Conservation (phyloP, 805 yeast species). For the Kodamaea kaohsiungensis region DNA sequence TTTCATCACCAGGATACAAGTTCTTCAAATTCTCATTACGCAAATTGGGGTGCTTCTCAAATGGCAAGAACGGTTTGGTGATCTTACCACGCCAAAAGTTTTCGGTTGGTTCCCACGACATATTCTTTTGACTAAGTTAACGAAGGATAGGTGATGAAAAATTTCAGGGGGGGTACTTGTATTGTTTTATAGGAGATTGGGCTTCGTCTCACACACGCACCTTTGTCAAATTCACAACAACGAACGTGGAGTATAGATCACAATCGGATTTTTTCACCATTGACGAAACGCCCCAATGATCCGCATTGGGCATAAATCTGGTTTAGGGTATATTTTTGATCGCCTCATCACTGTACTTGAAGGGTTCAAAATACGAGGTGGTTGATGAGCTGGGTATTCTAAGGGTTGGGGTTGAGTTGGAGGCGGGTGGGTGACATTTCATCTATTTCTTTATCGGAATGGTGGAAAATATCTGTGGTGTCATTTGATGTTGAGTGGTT, state of each 20-base stretch:
- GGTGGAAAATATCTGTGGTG: neutral
- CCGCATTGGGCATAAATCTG: neutral
- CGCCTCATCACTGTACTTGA: neutral
- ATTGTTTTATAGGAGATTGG: neutral
- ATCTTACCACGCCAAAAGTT: slow-evolving; percentile 38
- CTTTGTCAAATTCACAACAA: neutral
- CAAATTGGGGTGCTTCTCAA: slow-evolving; percentile 41
- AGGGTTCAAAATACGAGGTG: slow-evolving; percentile 1
- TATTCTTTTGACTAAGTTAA: slow-evolving; percentile 7
- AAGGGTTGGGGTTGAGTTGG: neutral
- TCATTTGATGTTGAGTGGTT: neutral
- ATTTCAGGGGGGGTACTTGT: neutral
- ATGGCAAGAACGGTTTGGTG: slow-evolving; percentile 42
- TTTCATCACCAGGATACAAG: slow-evolving; percentile 75
- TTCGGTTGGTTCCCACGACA: slow-evolving; percentile 42
- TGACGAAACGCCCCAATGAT: neutral
- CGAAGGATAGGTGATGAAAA: neutral
- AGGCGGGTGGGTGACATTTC: neutral
- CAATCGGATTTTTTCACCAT: neutral
- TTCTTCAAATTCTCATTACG: slow-evolving; percentile 46
- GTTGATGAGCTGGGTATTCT: neutral
- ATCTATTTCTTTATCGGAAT: neutral
- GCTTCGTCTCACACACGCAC: neutral
- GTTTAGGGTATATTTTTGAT: neutral
- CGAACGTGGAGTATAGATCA: neutral